Base-by-base conservation (phyloP, 2,329 filamentous ascomycete species). In the Diaporthe humulicola region DNA sequence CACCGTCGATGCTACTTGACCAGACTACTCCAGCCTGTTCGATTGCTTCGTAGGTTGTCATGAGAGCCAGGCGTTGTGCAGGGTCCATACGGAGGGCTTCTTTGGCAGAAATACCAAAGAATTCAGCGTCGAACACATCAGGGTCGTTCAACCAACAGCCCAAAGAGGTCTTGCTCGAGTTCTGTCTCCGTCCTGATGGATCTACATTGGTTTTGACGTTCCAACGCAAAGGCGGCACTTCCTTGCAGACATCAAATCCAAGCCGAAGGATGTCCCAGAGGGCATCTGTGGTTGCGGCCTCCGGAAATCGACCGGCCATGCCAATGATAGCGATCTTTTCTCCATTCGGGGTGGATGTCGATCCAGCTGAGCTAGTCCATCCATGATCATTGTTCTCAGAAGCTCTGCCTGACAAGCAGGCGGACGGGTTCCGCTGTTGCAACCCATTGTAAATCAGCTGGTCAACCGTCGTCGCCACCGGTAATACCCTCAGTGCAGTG, bases 121-220 rank as follows among this genome's bases (percentile, higher is more conserved):
- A 74, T 22, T 67, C 42, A 14, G 67, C 66, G 40, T 77, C 75
- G 10, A 77, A 77, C 12, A 61, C 19, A n/a, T 28, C 73, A 1
- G 73, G 45, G 1, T 74, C 66, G 9, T 58, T 57, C 4, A 74
- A 19, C 56, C 56, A 74, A 14, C 66, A 70, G 36, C 73, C 73
- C 10, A 38, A 30, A 4, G 92, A 92, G 1, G 93, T 94, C 82
- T 94, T 92, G 71, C 90, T 93, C 73, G 93, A 95, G 17, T 73
- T 75, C 14, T 78, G 78, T n/a, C n/a, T 48, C 28, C n/a, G 28
- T 8, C 48, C 42, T 12, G 77, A 75, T 4, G 78, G 75, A 30
- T 81, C 79, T 2, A 76, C 75, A 57, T 81, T 79, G 3, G 77
- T 76, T 10, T 76, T 72, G 5, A 64, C 67, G 58, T 70, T 36